Conservation (phyloP, 1,139 yeast species). For the Yamadazyma friedrichii region DNA sequence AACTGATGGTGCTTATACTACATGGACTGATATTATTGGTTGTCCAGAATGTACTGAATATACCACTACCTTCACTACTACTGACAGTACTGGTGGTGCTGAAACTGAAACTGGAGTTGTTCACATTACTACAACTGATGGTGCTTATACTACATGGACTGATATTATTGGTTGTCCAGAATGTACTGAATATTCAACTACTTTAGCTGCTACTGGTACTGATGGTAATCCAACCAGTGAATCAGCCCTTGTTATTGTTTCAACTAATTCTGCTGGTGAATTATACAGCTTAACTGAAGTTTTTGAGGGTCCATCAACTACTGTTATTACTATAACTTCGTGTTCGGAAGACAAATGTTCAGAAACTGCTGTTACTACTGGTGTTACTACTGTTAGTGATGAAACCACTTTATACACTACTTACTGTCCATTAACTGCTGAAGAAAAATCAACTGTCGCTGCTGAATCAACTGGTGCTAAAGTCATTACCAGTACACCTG, state of each 20-base stretch:
- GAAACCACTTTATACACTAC: constrained; percentile 32
- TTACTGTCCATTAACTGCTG: constrained; percentile 28
- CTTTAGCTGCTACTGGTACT: constrained; percentile 7
- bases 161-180: constrained; percentile 9
- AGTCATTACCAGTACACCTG: constrained; percentile 27
- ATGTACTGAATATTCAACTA: constrained; percentile 8
- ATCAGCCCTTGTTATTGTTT: constrained; percentile 9
- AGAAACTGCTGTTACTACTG: constrained; percentile 23
- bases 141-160: constrained; percentile 9
- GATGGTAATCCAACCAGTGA: constrained; percentile 9
- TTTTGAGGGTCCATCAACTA: constrained; percentile 16
- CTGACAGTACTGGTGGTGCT: constrained; percentile 8
- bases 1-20: constrained; percentile 9
- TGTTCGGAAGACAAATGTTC: constrained; percentile 40
- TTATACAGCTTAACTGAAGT: constrained; percentile 9
- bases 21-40: constrained; percentile 3
- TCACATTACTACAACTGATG: constrained; percentile 7
- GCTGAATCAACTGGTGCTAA: constrained; percentile 40
- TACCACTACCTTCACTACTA: constrained; percentile 10
- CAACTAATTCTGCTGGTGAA: constrained; percentile 11
- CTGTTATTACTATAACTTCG: constrained; percentile 44
- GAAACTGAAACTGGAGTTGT: constrained; percentile 12
- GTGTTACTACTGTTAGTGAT: constrained; percentile 22
- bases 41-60: constrained; percentile 10
- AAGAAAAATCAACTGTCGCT: constrained; percentile 10